phyloP scores from a whole-genome alignment of 495 filamentous ascomycete species.

The Aspergillus baeticus region DNA sequence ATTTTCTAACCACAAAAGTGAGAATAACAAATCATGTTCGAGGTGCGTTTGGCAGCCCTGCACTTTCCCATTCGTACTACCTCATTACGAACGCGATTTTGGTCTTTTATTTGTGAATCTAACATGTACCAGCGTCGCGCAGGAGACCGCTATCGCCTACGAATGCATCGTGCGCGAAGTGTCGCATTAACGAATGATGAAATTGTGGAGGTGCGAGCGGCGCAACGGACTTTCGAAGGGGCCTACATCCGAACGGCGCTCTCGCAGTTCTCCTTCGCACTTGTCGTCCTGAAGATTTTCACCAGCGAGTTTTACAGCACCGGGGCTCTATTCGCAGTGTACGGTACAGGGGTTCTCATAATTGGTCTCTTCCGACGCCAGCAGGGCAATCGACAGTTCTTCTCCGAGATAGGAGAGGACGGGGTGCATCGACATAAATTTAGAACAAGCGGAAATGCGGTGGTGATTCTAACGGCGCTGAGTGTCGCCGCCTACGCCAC shows the following conservation, averaged over 20 bases:
- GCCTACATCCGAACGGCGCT: slow-evolving; percentile 95
- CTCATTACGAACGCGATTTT: neutral
- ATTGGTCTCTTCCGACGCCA: slow-evolving; percentile 79
- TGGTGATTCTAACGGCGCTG: slow-evolving; percentile 78
- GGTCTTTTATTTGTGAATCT: neutral
- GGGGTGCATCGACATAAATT: slow-evolving; percentile 73
- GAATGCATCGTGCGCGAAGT: slow-evolving; percentile 80
- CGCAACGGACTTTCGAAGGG: slow-evolving; percentile 95
- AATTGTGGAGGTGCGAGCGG: slow-evolving; percentile 89
- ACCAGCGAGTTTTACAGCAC: slow-evolving; percentile 92
- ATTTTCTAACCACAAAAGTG: neutral
- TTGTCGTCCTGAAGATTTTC: slow-evolving; percentile 95
- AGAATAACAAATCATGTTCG: slow-evolving; percentile 28
- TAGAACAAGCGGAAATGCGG: slow-evolving; percentile 76
- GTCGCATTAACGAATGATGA: slow-evolving; percentile 80
- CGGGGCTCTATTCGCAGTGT: slow-evolving; percentile 87
- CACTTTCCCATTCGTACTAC: slow-evolving; percentile 5
- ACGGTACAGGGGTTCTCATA: slow-evolving; percentile 79
- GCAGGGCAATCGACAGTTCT: slow-evolving; percentile 92
- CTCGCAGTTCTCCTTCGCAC: slow-evolving; percentile 89
- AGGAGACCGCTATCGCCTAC: slow-evolving; percentile 55
- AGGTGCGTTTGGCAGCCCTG: slow-evolving; percentile 25
- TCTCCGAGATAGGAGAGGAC: slow-evolving; percentile 70
- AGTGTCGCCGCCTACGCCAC: slow-evolving; percentile 80
- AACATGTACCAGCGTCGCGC: slow-evolving; percentile 38